These are phyloP conservation scores for Phialemoniopsis sp. DNA, from an alignment of 2,329 filamentous ascomycete genomes.

Conservation along the genomic window DNA sequence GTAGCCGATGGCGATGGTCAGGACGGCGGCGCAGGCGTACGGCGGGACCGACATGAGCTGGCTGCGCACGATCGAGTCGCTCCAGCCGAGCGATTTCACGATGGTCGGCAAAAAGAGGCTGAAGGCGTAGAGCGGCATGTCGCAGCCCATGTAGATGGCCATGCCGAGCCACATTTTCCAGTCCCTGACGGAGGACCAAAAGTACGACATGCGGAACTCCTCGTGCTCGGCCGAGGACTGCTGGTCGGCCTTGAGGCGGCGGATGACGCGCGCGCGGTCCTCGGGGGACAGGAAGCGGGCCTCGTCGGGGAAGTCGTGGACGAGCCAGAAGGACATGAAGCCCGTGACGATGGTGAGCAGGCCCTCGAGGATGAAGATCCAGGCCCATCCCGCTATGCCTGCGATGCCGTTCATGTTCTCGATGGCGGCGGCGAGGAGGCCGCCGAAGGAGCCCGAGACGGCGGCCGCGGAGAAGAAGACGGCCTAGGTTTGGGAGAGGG, in stretches of 20 bases:
- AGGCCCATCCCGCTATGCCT: conserved; percentile 49
- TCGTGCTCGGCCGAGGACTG: conserved; percentile 67
- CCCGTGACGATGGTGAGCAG: conserved; percentile 64
- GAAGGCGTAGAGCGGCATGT: conserved; percentile 47
- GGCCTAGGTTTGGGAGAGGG: conserved; percentile 29
- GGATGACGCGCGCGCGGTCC: conserved; percentile 65
- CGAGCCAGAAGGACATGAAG: conserved; percentile 63
- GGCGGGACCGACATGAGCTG: conserved; percentile 74
- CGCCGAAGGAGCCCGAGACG: conserved; percentile 69
- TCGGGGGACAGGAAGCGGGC: conserved; percentile 63
- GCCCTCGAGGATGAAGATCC: conserved; percentile 65
- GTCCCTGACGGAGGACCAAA: conserved; percentile 67
- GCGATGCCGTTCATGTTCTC: conserved; percentile 60
- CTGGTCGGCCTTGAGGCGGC: conserved; percentile 62
- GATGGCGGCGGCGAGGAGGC: conserved; percentile 65
- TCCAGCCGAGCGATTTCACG: conserved; percentile 34
- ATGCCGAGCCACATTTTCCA: conserved; percentile 66
- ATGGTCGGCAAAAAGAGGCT: conserved; percentile 56
- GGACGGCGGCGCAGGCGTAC: conserved; percentile 65
- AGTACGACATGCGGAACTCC: conserved; percentile 64
- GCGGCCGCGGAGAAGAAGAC: conserved; percentile 80
- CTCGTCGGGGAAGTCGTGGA: conserved; percentile 74
- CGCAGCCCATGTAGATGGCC: conserved; percentile 42
- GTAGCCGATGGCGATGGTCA: conserved; percentile 69
- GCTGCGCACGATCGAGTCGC: conserved; percentile 46